These are phyloP conservation scores for Microsporum ferrugineum DNA, from an alignment of 2,329 filamentous ascomycete genomes.

Conservation along the genomic window DNA sequence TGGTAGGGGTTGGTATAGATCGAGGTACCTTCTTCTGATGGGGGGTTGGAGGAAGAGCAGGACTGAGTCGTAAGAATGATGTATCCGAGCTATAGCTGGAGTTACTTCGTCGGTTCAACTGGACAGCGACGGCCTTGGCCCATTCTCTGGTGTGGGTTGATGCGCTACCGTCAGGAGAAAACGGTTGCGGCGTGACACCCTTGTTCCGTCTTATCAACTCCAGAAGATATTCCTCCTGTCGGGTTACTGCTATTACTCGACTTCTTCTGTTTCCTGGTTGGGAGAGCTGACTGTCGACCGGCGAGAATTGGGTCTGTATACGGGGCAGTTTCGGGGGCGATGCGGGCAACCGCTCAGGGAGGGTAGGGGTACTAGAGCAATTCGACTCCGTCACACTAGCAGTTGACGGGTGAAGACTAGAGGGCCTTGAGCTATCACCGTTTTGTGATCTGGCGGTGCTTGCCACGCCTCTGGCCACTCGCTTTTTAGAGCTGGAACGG, in stretches of 20 bases:
- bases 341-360: conserved; percentile 25
- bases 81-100: conserved; percentile 27
- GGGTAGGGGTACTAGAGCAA: conserved; percentile 24
- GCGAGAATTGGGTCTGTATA: conserved; percentile 1
- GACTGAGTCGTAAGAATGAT: conserved; percentile 32
- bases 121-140: conserved; percentile 7
- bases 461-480: conserved; percentile 14
- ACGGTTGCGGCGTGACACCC: conserved; percentile 36
- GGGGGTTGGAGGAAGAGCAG: conserved; percentile 21
- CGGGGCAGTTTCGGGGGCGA: not conserved
- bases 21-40: conserved; percentile 5
- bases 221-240: conserved; percentile 42
- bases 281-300: conserved; percentile 2
- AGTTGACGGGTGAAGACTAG: conserved; percentile 21
- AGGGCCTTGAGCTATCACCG: conserved; percentile 21
- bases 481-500: conserved; percentile 19
- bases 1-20: conserved; percentile 19
- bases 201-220: conserved; percentile 41
- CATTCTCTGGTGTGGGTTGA: conserved; percentile 2
- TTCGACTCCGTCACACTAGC: conserved; percentile 18
- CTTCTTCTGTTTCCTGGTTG: conserved; percentile 28
- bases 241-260: conserved; percentile 42
- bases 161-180: conserved; percentile 21
- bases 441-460: conserved; percentile 13
- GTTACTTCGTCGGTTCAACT: conserved; percentile 8